Conservation (phyloP, 169 alveolate genomes). For the Plasmodium fragile region DNA sequence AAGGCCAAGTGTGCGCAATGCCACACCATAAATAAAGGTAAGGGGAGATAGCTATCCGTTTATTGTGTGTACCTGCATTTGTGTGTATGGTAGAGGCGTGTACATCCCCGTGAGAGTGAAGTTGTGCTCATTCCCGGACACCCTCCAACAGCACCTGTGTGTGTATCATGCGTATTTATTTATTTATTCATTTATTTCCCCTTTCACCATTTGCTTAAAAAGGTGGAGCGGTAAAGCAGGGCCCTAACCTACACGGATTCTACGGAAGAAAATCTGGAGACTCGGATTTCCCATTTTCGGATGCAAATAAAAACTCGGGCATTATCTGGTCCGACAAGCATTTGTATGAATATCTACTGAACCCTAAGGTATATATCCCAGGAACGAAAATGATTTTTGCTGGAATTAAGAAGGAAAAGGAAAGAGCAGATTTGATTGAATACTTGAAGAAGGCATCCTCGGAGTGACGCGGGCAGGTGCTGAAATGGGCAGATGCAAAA, state of each 20-base stretch:
- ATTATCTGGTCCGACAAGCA: conserved; percentile 94
- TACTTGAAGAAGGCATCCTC: conserved; percentile 90
- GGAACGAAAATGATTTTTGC: conserved; percentile 98
- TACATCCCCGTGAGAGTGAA: neutral
- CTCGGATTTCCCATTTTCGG: conserved; percentile 91
- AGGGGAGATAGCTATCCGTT: neutral
- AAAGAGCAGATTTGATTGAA: conserved; percentile 95
- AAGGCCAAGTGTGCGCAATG: conserved; percentile 95
- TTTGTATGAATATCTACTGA: conserved; percentile 91
- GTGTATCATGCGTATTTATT: neutral
- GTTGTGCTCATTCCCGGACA: neutral
- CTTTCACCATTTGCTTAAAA: conserved; percentile 22
- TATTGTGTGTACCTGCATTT: neutral
- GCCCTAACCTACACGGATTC: conserved; percentile 90
- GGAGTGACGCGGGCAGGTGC: conserved; percentile 18
- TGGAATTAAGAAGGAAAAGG: conserved; percentile 95
- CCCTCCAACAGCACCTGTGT: neutral
- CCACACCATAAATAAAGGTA: conserved; percentile 92
- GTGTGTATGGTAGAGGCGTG: neutral
- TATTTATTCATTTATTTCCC: neutral
- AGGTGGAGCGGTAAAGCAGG: conserved; percentile 93
- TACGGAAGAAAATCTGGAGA: conserved; percentile 92
- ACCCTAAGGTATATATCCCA: conserved; percentile 94
- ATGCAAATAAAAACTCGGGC: conserved; percentile 91
- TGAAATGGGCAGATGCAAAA: conserved; percentile 2